Conservation (phyloP, 1,284 basidiomycete species). For the Irpex sp. region DNA sequence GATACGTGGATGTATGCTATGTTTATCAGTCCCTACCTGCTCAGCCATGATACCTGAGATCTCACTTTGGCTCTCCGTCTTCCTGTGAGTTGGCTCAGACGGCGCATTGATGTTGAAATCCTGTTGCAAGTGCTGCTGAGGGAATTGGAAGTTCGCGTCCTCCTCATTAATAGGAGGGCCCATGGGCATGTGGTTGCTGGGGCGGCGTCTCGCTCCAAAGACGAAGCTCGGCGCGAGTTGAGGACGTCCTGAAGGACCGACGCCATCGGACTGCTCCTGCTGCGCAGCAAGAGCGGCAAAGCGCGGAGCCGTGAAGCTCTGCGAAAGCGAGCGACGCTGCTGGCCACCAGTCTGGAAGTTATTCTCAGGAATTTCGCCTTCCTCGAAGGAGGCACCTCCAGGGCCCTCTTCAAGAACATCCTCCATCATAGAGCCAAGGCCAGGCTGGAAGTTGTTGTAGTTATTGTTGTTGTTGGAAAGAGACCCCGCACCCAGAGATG, state of each 20-base stretch:
- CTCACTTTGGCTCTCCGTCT: constrained; percentile 64
- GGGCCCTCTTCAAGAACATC: constrained; percentile 59
- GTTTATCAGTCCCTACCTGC: constrained; percentile 51
- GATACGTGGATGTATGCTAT: not conserved
- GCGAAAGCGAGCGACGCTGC: constrained; percentile 70
- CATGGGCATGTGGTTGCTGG: constrained; percentile 46
- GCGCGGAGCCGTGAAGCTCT: constrained; percentile 81
- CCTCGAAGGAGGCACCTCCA: constrained; percentile 50
- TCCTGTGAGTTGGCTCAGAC: constrained; percentile 45
- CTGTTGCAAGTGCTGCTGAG: constrained; percentile 58
- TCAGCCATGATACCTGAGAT: constrained; percentile 86
- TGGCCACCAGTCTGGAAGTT: constrained; percentile 50
- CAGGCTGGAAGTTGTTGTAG: constrained; percentile 69
- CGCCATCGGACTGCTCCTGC: constrained; percentile 59
- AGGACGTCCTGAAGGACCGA: constrained; percentile 81
- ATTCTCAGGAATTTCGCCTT: constrained; percentile 69
- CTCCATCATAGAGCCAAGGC: constrained; percentile 79
- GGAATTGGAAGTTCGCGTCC: constrained; percentile 77
- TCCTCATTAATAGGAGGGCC: constrained; percentile 78
- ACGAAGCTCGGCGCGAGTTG: constrained; percentile 87
- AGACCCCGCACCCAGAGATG: constrained; percentile 60
- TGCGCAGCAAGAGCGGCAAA: constrained; percentile 84
- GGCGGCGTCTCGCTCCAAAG: constrained; percentile 73
- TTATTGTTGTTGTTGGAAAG: constrained; percentile 60
- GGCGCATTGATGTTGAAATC: constrained; percentile 28